A percentile compares a stretch with the other conserved stretches of the same genome.
These are phyloP conservation scores for Fusarium musae DNA, from an alignment of 2,329 filamentous ascomycete genomes.

Conservation along the genomic window DNA sequence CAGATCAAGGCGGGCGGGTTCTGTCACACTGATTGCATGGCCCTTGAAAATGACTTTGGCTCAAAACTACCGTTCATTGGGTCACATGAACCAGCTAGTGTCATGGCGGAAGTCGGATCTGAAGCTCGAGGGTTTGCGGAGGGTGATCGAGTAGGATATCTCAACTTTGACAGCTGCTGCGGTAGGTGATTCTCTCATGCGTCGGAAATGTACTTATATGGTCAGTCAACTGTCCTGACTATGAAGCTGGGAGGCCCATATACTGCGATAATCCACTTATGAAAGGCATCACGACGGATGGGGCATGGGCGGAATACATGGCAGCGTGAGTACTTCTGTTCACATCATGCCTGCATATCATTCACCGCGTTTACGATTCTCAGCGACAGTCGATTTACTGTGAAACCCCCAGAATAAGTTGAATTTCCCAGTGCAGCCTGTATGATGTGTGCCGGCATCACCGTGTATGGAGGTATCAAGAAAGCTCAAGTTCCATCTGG, in stretches of 20 bases:
- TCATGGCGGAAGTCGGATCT: neutral
- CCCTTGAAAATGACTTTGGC: neutral
- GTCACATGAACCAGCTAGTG: neutral
- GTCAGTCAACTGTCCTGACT: neutral
- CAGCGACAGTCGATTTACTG: neutral
- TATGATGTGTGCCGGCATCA: conserved; percentile 6
- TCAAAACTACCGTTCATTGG: neutral
- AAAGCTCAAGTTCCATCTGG: neutral
- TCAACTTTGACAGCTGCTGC: conserved; percentile 19
- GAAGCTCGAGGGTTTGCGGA: neutral
- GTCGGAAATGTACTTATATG: neutral
- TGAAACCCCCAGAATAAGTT: neutral
- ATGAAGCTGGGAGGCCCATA: neutral
- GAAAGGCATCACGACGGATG: conserved; percentile 2
- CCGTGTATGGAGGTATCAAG: neutral
- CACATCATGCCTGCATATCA: too few relatives aligned
- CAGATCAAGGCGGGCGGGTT: conserved; percentile 5
- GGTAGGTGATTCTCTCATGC: accelerated
- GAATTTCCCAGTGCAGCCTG: neutral
- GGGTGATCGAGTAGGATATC: conserved; percentile 2
- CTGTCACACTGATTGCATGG: conserved; percentile 13
- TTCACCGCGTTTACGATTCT: neutral
- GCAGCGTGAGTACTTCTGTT: neutral
- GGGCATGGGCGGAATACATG: conserved; percentile 17
- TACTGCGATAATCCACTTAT: conserved; percentile 5